Conservation (phyloP, 148 eudicot genomes). For the Hydrangea macrophylla region DNA sequence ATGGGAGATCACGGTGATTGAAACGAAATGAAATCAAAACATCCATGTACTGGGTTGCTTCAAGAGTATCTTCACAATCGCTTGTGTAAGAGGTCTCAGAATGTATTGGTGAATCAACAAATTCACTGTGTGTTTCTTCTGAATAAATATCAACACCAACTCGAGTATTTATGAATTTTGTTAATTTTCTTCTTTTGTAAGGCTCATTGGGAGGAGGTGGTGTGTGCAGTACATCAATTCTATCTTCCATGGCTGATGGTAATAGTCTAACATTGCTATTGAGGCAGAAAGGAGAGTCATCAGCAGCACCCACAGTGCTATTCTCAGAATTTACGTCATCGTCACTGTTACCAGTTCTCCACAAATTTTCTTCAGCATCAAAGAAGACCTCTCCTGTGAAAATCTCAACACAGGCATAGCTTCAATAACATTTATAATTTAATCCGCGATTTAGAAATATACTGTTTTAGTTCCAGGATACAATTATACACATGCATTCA, state of each 20-base stretch:
- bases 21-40: constrained; percentile 72
- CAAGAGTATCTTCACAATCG: constrained; percentile 50
- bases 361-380: constrained; percentile 64
- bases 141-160: constrained; percentile 34
- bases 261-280: constrained; percentile 29
- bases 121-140: constrained; percentile 34
- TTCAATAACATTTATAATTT: neutral
- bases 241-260: constrained; percentile 25
- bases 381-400: constrained; percentile 69
- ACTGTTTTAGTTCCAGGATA: neutral
- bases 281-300: constrained; percentile 36
- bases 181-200: constrained; percentile 80
- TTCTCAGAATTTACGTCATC: constrained; percentile 33
- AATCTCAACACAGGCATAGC: constrained; percentile 11
- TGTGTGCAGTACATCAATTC: constrained; percentile 32
- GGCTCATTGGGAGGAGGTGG: constrained; percentile 75
- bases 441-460: neutral
- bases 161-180: constrained; percentile 34
- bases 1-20: constrained; percentile 83
- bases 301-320: constrained; percentile 28
- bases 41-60: constrained; percentile 70
- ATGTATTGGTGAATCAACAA: constrained; percentile 36
- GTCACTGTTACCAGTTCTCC: constrained; percentile 20
- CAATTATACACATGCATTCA: neutral
- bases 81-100: constrained; percentile 32